Conservation (phyloP, 495 filamentous ascomycete genomes). For the Aspergillus bertholletiae region DNA sequence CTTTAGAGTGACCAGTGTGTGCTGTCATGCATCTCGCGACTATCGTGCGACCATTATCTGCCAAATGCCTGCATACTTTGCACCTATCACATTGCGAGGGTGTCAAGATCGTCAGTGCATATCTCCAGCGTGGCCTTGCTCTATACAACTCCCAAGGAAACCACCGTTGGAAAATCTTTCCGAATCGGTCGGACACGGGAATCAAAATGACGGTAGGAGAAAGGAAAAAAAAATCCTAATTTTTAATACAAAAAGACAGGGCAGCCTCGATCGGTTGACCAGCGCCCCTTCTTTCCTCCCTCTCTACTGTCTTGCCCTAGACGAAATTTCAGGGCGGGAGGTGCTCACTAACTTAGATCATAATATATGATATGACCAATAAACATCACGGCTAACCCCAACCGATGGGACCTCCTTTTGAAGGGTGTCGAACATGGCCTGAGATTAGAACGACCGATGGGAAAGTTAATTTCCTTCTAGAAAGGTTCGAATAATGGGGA, state of each 20-base stretch:
- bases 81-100: background rate
- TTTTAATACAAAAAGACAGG: no score
- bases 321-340: slow-evolving; percentile 3
- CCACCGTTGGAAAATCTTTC: background rate
- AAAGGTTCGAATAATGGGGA: slow-evolving; percentile 22
- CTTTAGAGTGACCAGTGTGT: background rate
- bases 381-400: background rate
- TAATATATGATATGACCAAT: background rate
- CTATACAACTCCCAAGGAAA: background rate
- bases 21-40: background rate
- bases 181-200: background rate
- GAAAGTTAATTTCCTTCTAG: slow-evolving; percentile 28
- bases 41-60: background rate
- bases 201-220: background rate
- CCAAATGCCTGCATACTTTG: background rate
- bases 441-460: slow-evolving; percentile 17
- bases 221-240: background rate
- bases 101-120: background rate
- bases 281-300: background rate
- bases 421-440: background rate
- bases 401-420: background rate
- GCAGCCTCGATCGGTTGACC: background rate
- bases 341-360: background rate
- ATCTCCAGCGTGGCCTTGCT: background rate
- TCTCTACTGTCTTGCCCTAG: background rate